Conservation (phyloP, 176 grass and related monocot species). For the Alloteropsis semialata region DNA sequence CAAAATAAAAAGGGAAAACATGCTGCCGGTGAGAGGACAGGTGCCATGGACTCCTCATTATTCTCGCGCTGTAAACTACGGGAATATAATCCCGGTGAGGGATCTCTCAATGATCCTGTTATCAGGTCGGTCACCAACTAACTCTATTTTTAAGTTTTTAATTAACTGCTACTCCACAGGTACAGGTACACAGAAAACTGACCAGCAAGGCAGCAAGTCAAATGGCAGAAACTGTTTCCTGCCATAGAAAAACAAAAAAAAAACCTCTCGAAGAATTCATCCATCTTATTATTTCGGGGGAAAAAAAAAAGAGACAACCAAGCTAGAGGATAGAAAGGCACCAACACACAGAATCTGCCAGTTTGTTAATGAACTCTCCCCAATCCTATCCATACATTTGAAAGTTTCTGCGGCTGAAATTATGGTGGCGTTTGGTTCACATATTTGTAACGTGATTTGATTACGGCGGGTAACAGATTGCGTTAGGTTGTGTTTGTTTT, state of each 20-base stretch:
- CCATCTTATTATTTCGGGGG: neutral
- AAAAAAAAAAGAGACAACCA: neutral
- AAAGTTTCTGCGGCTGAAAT: neutral
- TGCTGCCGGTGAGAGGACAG: slow-evolving; percentile 3
- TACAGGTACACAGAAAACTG: neutral
- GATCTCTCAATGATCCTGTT: slow-evolving; percentile 14
- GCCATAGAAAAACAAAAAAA: neutral
- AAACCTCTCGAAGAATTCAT: neutral
- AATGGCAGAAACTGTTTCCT: neutral
- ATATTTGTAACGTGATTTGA: too few species aligned
- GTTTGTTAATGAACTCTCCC: neutral
- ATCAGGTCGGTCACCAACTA: slow-evolving; percentile 22
- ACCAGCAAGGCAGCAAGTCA: slow-evolving; percentile 3
- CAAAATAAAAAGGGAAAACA: neutral
- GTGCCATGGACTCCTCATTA: neutral
- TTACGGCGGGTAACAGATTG: too few species aligned
- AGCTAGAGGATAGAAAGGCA: neutral
- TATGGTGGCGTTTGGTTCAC: too few species aligned
- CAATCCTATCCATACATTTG: neutral
- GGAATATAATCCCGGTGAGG: neutral
- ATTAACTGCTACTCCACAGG: neutral
- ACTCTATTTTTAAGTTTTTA: neutral
- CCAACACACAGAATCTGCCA: neutral
- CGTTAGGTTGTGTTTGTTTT: too few species aligned
- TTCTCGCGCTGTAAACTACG: neutral